These are phyloP conservation scores for Cystobasidium sp. DNA, from an alignment of 1,284 basidiomycete species.

Conservation along the genomic window DNA sequence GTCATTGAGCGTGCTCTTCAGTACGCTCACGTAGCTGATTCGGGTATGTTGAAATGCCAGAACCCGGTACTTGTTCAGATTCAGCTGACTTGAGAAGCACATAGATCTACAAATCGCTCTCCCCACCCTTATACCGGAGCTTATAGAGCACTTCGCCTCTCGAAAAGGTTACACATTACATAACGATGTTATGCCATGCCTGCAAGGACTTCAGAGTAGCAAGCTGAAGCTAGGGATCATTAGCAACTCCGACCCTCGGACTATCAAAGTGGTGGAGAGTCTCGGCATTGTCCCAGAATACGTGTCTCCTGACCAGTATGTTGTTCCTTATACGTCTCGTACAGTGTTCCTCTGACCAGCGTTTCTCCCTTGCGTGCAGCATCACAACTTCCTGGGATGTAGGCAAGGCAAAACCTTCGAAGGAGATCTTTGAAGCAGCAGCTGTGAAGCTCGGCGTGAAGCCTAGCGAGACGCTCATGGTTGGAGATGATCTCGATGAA, in stretches of 20 bases:
- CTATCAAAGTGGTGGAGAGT: constrained; percentile 45
- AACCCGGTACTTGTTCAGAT: not conserved
- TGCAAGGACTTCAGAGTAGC: constrained; percentile 28
- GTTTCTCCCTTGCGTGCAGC: not conserved
- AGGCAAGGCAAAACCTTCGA: constrained; percentile 36
- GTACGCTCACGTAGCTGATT: constrained; percentile 41
- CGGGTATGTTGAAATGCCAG: constrained; percentile 12
- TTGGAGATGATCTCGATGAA: constrained; percentile 45
- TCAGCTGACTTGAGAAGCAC: not conserved
- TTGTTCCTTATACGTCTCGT: not conserved
- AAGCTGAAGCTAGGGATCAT: constrained; percentile 38
- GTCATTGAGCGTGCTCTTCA: constrained; percentile 49
- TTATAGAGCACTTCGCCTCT: constrained; percentile 50
- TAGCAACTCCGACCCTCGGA: constrained; percentile 48
- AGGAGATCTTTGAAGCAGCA: constrained; percentile 38
- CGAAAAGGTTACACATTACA: constrained; percentile 48
- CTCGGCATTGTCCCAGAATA: constrained; percentile 45
- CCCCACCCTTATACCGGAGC: constrained; percentile 42
- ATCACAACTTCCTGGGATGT: constrained; percentile 43
- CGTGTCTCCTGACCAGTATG: constrained; percentile 15
- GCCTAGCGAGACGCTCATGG: constrained; percentile 24
- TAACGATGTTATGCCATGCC: constrained; percentile 44
- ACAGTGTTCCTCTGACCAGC: not conserved
- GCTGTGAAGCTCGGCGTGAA: not conserved
- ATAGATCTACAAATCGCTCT: constrained; percentile 39